A percentile compares a stretch with the other conserved stretches of the same genome.
Conservation (phyloP, 306 rosid species). For the Prunus padus region DNA sequence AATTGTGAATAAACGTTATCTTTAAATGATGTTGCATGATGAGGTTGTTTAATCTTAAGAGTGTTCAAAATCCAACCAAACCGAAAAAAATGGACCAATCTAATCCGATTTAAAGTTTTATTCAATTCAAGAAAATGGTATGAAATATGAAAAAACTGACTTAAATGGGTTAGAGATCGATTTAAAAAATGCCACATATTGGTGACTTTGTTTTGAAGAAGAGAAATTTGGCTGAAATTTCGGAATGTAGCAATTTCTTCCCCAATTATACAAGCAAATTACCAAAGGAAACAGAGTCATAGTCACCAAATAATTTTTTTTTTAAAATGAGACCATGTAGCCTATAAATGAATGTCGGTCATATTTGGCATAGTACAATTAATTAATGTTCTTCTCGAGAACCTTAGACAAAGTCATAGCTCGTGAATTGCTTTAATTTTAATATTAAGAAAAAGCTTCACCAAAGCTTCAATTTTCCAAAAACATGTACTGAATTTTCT, state of each 20-base stretch:
- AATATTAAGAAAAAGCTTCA: neutral
- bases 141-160: too few relatives aligned
- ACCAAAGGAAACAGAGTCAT: neutral
- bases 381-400: neutral
- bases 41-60: neutral
- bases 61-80: neutral
- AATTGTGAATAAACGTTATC: too few relatives aligned
- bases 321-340: neutral
- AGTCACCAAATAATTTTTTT: neutral
- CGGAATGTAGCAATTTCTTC: neutral
- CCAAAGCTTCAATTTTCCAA: neutral
- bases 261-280: neutral
- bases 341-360: conserved; percentile 9
- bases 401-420: neutral
- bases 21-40: neutral
- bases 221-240: neutral
- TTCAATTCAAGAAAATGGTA: neutral
- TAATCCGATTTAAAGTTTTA: neutral
- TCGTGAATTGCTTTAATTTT: neutral
- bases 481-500: neutral
- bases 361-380: neutral
- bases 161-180: neutral
- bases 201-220: too few relatives aligned
- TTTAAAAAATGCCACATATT: too few relatives aligned
- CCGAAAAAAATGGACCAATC: neutral